Base-by-base conservation (phyloP, 1,284 basidiomycete genomes). In the Cryptococcus sp. region DNA sequence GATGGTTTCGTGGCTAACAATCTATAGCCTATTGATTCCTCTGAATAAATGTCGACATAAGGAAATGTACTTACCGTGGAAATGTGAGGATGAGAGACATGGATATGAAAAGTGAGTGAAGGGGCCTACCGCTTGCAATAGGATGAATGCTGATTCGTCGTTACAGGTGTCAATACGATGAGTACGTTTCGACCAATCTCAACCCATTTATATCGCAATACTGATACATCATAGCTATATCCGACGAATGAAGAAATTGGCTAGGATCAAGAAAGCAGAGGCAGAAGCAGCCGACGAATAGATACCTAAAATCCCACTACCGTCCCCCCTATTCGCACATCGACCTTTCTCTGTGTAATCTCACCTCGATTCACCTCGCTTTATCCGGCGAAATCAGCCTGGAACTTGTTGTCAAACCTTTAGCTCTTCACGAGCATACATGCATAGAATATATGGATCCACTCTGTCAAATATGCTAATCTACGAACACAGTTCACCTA, bases 151-250 rank as follows among this genome's bases (percentile, higher is more conserved):
- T 38, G 50, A 13, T 46, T 46, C 3, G 10, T 46, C 30, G 33
- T 2, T 34, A 57, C 56, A 92, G 89, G 79, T 91, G 89, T 73
- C 89, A 92, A 76, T 91, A 90, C 73, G 88, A 91, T 65, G 89
- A 92, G 89, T 91, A 74, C 76, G 88, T 85, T 13, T 4, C 41
- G 37, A 30, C 4, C 23, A 7, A 42, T 6, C 48, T 46, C 23
- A n/a, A 10, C 44, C 48, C 32, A 15, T 11, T 13, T 34, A 11
- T 13, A 13, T 15, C 33, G 11, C 48, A 34, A 34, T 13, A 30
- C 37, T 8, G 8, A 43, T 14, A 38, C 33, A 46, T 42, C 46
- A 32, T 34, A 92, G 89, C 76, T 87, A 90, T 77, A 80, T 91
- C 66, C 86, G 86, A 58, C 83, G 89, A 61, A 90, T 91, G 88